phyloP scores from a whole-genome alignment of 441 rosid genomes.

The Dalechampia spathulata region DNA sequence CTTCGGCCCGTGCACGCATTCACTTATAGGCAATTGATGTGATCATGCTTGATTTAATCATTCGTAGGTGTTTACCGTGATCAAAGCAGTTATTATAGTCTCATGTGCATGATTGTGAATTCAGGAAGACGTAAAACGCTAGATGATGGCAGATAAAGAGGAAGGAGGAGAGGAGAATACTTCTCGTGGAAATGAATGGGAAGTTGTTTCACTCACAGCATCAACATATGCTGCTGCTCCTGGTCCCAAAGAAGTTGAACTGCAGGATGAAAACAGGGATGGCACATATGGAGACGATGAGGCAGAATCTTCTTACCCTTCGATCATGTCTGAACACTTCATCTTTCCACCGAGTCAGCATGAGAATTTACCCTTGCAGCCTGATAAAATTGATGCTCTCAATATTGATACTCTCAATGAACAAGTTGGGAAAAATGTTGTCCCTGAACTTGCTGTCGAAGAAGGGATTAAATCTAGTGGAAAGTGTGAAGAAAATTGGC shows the following conservation, averaged over 20 bases:
- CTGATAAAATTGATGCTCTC: slow-evolving; percentile 29
- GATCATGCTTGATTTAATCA: too few species aligned
- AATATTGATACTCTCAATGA: slow-evolving; percentile 29
- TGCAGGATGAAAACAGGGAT: slow-evolving; percentile 29
- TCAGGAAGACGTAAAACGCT: slow-evolving; percentile 10
- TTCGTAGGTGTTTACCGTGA: background rate
- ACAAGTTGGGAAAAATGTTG: slow-evolving; percentile 33
- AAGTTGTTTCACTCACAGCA: slow-evolving; percentile 89
- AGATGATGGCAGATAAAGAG: slow-evolving; percentile 57
- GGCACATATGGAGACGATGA: slow-evolving; percentile 27
- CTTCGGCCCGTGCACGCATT: background rate
- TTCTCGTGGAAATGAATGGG: slow-evolving; percentile 85
- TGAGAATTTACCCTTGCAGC: slow-evolving; percentile 66
- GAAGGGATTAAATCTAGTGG: slow-evolving; percentile 32
- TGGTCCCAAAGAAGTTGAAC: slow-evolving; percentile 45
- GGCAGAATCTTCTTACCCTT: slow-evolving; percentile 54
- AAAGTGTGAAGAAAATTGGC: slow-evolving; percentile 46
- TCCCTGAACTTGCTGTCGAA: slow-evolving; percentile 26
- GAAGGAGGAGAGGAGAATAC: slow-evolving; percentile 45
- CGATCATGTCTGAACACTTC: slow-evolving; percentile 77
- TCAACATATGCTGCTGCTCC: slow-evolving; percentile 94
- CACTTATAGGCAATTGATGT: too few species aligned
- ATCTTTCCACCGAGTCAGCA: slow-evolving; percentile 83
- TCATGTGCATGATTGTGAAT: slow-evolving; percentile 12
- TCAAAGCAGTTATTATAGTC: background rate